Conservation (phyloP, 306 rosid species). For the Betula pendula region DNA sequence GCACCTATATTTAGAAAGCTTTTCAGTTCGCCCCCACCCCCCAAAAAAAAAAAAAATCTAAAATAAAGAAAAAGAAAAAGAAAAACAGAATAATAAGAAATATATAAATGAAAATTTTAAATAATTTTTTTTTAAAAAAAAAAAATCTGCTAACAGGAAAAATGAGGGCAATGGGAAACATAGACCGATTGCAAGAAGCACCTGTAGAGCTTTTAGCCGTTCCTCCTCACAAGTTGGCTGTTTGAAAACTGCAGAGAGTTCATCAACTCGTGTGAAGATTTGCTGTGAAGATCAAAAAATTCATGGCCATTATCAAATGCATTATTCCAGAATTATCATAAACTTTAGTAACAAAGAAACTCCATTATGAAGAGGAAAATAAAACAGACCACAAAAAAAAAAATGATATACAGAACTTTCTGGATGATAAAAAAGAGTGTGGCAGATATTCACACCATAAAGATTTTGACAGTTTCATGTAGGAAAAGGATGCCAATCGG, state of each 20-base stretch:
- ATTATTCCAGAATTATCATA: neutral
- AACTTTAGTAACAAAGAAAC: neutral
- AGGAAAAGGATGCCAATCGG: neutral
- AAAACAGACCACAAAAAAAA: neutral
- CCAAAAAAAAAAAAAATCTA: too few species aligned
- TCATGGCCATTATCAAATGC: neutral
- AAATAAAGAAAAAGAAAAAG: too few species aligned
- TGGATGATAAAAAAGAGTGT: neutral
- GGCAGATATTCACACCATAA: neutral
- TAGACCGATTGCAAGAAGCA: neutral
- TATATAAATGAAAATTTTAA: too few species aligned
- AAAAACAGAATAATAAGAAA: too few species aligned
- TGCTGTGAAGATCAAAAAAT: neutral
- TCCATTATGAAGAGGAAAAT: neutral
- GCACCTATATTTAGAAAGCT: too few species aligned
- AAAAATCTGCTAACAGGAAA: too few species aligned
- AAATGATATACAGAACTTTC: neutral
- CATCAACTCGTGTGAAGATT: conserved; percentile 16
- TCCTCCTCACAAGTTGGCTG: conserved; percentile 19
- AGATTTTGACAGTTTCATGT: neutral
- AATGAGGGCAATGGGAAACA: neutral
- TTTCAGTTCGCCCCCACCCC: too few species aligned
- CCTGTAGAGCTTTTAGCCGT: conserved; percentile 23
- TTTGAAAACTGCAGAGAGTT: conserved; percentile 14
- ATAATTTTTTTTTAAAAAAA: too few species aligned